phyloP scores from a whole-genome alignment of 208 protist species.

The Acanthamoeba healyi region DNA sequence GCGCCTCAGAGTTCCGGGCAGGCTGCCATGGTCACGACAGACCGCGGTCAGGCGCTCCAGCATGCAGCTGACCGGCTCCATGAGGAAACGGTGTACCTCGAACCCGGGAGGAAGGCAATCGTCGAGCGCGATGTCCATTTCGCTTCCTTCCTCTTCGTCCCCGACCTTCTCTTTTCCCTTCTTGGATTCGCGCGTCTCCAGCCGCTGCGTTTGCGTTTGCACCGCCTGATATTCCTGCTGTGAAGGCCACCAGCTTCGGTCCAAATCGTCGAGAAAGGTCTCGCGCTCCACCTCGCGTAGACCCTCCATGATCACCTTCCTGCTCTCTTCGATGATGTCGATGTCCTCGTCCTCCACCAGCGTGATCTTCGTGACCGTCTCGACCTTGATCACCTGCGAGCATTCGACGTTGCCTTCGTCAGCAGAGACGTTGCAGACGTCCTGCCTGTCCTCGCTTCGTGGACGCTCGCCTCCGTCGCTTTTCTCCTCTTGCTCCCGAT shows the following conservation, averaged over 20 bases:
- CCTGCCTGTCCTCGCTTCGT: no score
- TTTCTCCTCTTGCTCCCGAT: neutral
- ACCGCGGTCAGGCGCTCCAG: neutral
- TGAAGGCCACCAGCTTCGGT: conserved; percentile 10
- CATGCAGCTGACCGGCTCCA: neutral
- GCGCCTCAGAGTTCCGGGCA: neutral
- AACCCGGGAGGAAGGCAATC: neutral
- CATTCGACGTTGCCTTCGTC: no score
- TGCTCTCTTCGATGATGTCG: neutral
- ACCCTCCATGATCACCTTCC: neutral
- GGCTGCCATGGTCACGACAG: neutral
- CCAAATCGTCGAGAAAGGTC: conserved; percentile 26
- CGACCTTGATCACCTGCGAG: neutral
- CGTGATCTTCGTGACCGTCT: conserved; percentile 27
- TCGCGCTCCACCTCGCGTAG: conserved; percentile 4
- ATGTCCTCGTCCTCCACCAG: conserved; percentile 1
- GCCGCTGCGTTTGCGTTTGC: neutral
- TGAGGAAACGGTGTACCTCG: neutral
- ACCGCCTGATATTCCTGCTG: neutral
- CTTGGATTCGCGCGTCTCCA: neutral
- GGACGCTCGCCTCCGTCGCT: neutral
- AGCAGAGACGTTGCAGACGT: no score
- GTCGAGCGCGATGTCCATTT: conserved; percentile 31
- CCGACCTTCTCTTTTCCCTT: conserved; percentile 14
- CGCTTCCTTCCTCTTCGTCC: neutral